Evolutionary conservation across 768 basidiomycete genomes (phyloP).

Genomic region (Podaxis sp.): DNA sequence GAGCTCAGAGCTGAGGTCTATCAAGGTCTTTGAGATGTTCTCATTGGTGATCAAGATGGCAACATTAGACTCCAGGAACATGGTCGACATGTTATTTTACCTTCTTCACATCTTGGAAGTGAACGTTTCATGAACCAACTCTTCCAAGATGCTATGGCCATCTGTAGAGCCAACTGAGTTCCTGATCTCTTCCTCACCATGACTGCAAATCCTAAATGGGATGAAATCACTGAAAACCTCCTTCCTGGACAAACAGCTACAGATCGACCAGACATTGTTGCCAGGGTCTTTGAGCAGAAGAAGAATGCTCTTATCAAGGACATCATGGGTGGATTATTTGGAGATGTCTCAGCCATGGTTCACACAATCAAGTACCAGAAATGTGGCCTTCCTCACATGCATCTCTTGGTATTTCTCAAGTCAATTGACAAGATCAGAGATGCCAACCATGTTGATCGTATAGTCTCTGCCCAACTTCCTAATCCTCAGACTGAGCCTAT

Average conservation of each 20-base stretch:
- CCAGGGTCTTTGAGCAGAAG: slow-evolving; percentile 46
- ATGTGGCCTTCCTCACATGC: slow-evolving; percentile 52
- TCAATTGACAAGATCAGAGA: slow-evolving; percentile 30
- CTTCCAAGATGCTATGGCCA: slow-evolving; percentile 44
- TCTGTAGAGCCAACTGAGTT: slow-evolving; percentile 33
- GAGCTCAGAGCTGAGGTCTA: slow-evolving; percentile 35
- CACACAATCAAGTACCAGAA: slow-evolving; percentile 59
- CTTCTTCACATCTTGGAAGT: slow-evolving; percentile 28
- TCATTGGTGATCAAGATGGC: slow-evolving; percentile 22
- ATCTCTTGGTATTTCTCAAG: slow-evolving; percentile 45
- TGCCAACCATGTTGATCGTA: slow-evolving; percentile 37
- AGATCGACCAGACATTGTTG: slow-evolving; percentile 50
- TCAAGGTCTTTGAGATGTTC: slow-evolving; percentile 12
- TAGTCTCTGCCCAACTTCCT: slow-evolving; percentile 43
- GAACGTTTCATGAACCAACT: slow-evolving; percentile 38
- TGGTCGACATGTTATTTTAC: slow-evolving; percentile 36
- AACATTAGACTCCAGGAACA: slow-evolving; percentile 24
- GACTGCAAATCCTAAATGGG: slow-evolving; percentile 49
- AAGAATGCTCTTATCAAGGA: slow-evolving; percentile 35
- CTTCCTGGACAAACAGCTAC: slow-evolving; percentile 36
- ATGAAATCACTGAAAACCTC: slow-evolving; percentile 38
- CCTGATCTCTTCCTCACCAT: slow-evolving; percentile 49
- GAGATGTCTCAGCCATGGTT: slow-evolving; percentile 39
- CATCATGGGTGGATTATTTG: slow-evolving; percentile 41
- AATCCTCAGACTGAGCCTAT: slow-evolving; percentile 36